A percentile compares a stretch with the other conserved stretches of the same genome.
These are phyloP conservation scores for Ophiocordyceps unilateralis DNA, from an alignment of 2,329 filamentous ascomycete genomes.

Conservation along the genomic window DNA sequence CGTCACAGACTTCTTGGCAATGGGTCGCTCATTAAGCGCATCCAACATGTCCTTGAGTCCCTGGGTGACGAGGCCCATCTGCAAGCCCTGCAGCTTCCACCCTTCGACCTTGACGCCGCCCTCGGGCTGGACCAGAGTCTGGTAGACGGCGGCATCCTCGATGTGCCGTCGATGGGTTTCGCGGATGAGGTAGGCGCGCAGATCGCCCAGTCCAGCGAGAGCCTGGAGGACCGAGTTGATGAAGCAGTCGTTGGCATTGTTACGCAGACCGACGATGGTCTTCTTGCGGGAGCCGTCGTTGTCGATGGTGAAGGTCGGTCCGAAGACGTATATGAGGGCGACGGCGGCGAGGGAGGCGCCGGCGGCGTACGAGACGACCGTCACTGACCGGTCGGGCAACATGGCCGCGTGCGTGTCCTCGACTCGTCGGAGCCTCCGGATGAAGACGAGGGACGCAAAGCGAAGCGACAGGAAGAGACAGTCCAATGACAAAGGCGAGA, in stretches of 20 bases:
- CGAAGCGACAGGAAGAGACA: not conserved
- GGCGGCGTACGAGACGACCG: slow-evolving; percentile 70
- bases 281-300: slow-evolving; percentile 64
- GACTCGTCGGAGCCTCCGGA: not conserved
- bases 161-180: slow-evolving; percentile 74
- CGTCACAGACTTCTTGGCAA: slow-evolving; percentile 86
- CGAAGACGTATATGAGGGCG: slow-evolving; percentile 92
- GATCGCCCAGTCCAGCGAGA: slow-evolving; percentile 72
- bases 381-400: slow-evolving; percentile 20
- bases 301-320: slow-evolving; percentile 91
- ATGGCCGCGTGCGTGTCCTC: slow-evolving; percentile 2
- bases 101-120: slow-evolving; percentile 25
- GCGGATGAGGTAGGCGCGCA: slow-evolving; percentile 80
- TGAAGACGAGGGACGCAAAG: not conserved
- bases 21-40: slow-evolving; percentile 78
- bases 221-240: slow-evolving; percentile 95
- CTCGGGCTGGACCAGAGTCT: slow-evolving; percentile 36
- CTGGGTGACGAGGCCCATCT: slow-evolving; percentile 66
- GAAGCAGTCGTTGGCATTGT: slow-evolving; percentile 89
- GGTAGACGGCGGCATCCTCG: slow-evolving; percentile 62
- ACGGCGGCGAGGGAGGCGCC: slow-evolving; percentile 89
- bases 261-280: slow-evolving; percentile 73
- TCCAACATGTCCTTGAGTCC: slow-evolving; percentile 89
- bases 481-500: not conserved
- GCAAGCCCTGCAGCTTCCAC: slow-evolving; percentile 51